phyloP scores from a whole-genome alignment of 75 land plant species.

The Pinus tabuliformis region DNA sequence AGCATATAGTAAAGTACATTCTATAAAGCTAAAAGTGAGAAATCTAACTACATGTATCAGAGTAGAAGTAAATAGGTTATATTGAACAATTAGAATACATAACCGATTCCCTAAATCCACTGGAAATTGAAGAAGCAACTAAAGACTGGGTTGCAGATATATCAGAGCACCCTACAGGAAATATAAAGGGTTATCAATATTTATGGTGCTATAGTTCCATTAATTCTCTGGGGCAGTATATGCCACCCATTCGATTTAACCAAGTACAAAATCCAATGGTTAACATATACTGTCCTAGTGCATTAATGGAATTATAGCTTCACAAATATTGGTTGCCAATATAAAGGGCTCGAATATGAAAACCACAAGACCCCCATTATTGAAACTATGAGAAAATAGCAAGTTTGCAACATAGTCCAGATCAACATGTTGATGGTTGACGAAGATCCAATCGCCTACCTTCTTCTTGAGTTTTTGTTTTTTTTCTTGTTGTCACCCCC shows the following conservation, averaged over 20 bases:
- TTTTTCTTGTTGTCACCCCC: slow-evolving; percentile 66
- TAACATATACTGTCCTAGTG: too few species aligned
- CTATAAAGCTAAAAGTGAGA: not conserved
- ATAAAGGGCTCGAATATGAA: slow-evolving; percentile 92
- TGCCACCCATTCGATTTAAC: too few species aligned
- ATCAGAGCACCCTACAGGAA: slow-evolving; percentile 74
- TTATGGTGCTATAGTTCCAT: too few species aligned
- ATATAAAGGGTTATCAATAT: too few species aligned
- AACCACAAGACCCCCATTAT: slow-evolving; percentile 35
- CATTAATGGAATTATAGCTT: too few species aligned
- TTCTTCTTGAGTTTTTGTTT: slow-evolving; percentile 58
- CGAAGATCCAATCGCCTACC: slow-evolving; percentile 60
- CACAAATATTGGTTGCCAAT: too few species aligned
- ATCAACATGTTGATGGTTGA: slow-evolving; percentile 33
- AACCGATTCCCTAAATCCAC: slow-evolving; percentile 90
- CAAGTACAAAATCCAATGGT: too few species aligned
- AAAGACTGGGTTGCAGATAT: slow-evolving; percentile 54
- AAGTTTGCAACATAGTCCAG: slow-evolving; percentile 17
- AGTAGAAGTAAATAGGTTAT: not conserved
- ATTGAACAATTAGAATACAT: not conserved
- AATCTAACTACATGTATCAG: not conserved
- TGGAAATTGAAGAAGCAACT: slow-evolving; percentile 70
- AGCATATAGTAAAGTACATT: not conserved
- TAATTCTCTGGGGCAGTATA: too few species aligned
- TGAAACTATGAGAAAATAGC: not conserved